Conservation (phyloP, 306 rosid genomes). For the Glycine tomentella region DNA sequence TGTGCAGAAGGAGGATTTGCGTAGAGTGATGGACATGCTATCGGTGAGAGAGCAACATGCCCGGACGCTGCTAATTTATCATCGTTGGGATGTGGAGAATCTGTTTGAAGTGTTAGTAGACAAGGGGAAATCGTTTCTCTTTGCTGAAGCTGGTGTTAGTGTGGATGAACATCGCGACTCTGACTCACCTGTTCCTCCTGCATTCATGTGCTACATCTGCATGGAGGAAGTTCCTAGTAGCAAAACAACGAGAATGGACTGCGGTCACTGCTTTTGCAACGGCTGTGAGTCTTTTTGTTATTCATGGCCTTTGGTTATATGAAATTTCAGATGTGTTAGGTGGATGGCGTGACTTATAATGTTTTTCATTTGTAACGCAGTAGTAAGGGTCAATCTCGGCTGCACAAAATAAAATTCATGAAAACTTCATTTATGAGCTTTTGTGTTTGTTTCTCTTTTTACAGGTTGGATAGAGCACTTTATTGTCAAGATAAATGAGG, state of each 20-base stretch:
- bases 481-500: conserved; percentile 88
- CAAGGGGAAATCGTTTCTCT: conserved; percentile 62
- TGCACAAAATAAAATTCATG: conserved; percentile 23
- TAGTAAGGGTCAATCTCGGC: conserved; percentile 19
- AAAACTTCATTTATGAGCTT: conserved; percentile 1
- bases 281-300: conserved; percentile 63
- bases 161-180: conserved; percentile 56
- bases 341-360: not conserved
- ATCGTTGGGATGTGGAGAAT: conserved; percentile 90
- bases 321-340: conserved; percentile 8
- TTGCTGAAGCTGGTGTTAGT: conserved; percentile 81
- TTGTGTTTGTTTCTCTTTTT: conserved; percentile 4
- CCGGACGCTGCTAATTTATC: conserved; percentile 81
- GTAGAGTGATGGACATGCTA: conserved; percentile 80
- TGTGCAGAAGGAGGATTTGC: conserved; percentile 83
- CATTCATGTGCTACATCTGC: conserved; percentile 74
- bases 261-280: conserved; percentile 96
- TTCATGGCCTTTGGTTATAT: not conserved
- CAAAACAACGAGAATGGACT: conserved; percentile 83
- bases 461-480: conserved; percentile 94
- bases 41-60: conserved; percentile 84
- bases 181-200: conserved; percentile 45
- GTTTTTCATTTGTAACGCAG: conserved; percentile 12
- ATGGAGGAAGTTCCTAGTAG: conserved; percentile 70
- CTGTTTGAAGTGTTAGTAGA: conserved; percentile 77